These are phyloP conservation scores for Eimeria zaria DNA, from an alignment of 169 alveolate genomes.

Conservation along the genomic window DNA sequence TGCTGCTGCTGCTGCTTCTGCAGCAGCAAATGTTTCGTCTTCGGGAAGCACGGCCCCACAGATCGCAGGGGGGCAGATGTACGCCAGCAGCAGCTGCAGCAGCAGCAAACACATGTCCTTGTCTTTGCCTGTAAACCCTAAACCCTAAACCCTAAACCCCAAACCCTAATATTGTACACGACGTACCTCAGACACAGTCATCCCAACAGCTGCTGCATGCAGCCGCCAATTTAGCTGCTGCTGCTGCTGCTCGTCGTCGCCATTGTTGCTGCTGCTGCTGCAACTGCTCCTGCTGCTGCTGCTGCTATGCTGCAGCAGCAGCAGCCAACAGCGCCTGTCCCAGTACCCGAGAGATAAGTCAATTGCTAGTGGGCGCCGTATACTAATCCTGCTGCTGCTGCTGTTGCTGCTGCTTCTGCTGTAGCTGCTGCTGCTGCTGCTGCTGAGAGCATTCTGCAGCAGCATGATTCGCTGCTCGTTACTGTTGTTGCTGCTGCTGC, in stretches of 20 bases:
- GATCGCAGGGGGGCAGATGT: conserved; percentile 21
- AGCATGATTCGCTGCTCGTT: background rate
- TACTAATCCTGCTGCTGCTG: background rate
- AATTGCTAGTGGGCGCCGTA: background rate
- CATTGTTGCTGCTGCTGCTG: conserved; percentile 44
- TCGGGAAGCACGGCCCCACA: conserved; percentile 71
- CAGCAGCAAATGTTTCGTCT: background rate
- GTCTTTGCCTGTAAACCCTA: background rate
- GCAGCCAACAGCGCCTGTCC: conserved; percentile 60
- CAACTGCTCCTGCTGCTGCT: conserved; percentile 38
- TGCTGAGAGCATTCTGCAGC: conserved; percentile 50
- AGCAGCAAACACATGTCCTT: conserved; percentile 5
- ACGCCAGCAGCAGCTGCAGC: conserved; percentile 71
- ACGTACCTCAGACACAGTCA: conserved; percentile 48
- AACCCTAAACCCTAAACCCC: conserved; percentile 36
- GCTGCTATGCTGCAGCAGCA: conserved; percentile 61
- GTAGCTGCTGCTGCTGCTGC: conserved; percentile 40
- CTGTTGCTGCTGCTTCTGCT: conserved; percentile 31
- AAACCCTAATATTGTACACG: background rate
- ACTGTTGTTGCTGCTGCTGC: conserved; percentile 17
- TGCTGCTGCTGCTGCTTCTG: conserved; percentile 14
- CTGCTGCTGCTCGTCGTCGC: conserved; percentile 7
- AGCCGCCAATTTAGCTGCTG: conserved; percentile 42
- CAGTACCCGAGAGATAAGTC: conserved; percentile 52
- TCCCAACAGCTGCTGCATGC: conserved; percentile 57